Evolutionary conservation across 202 grass and related monocot species (phyloP).

Genomic region (Tripidium arundinaceum): DNA sequence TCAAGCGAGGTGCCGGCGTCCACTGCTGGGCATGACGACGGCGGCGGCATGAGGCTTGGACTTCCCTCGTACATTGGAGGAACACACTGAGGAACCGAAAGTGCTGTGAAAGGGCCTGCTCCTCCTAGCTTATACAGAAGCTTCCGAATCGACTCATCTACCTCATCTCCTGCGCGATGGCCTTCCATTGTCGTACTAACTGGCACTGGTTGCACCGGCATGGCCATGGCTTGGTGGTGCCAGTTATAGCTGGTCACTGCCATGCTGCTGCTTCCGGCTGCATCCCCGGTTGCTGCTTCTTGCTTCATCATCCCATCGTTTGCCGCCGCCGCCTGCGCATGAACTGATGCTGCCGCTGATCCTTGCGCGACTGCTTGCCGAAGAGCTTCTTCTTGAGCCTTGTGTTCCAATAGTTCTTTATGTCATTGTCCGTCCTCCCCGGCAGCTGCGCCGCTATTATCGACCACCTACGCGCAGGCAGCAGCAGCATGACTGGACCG

Average conservation of each 20-base stretch:
- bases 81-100: not conserved
- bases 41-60: conserved; percentile 8
- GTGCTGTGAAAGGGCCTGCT: conserved; percentile 18
- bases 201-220: conserved; percentile 33
- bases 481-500: conserved; percentile 19
- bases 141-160: conserved; percentile 41
- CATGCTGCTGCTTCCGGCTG: conserved; percentile 20
- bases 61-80: conserved; percentile 34
- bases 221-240: conserved; percentile 33
- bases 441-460: conserved; percentile 94
- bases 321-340: not conserved
- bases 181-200: conserved; percentile 30
- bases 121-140: conserved; percentile 45
- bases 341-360: conserved; percentile 37
- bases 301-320: conserved; percentile 40
- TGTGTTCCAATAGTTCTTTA: conserved; percentile 99
- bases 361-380: conserved; percentile 65
- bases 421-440: conserved; percentile 95
- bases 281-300: conserved; percentile 28
- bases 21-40: not conserved
- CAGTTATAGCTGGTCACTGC: conserved; percentile 30
- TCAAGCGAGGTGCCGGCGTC: conserved; percentile 3
- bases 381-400: conserved; percentile 96
- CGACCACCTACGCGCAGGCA: conserved; percentile 64
- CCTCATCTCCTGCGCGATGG: conserved; percentile 19